Percentiles rank a stretch among this genome's conserved stretches.
phyloP scores from a whole-genome alignment of 2,329 filamentous ascomycete genomes.

The Akanthomyces muscarius region DNA sequence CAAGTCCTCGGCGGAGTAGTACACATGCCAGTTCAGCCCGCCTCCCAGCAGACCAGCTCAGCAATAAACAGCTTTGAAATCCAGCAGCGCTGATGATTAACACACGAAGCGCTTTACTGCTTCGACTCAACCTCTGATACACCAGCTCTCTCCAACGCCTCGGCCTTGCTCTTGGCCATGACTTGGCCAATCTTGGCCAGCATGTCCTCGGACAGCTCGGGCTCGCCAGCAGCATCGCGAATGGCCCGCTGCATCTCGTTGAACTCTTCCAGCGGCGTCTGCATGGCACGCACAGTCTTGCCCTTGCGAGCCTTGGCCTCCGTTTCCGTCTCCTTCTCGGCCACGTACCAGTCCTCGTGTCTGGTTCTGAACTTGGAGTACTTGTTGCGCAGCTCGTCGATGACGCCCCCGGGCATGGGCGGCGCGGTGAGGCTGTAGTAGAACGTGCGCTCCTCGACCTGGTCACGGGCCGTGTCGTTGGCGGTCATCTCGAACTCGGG shows the following conservation, averaged over 20 bases:
- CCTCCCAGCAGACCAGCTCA: background rate
- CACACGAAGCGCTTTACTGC: slow-evolving; percentile 8
- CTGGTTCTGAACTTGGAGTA: slow-evolving; percentile 78
- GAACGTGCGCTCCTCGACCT: slow-evolving; percentile 72
- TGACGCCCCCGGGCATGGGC: slow-evolving; percentile 73
- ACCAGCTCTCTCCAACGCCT: slow-evolving; percentile 36
- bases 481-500: slow-evolving; percentile 51
- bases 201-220: slow-evolving; percentile 54
- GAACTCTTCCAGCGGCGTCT: slow-evolving; percentile 56
- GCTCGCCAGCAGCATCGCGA: slow-evolving; percentile 51
- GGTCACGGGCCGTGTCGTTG: slow-evolving; percentile 70
- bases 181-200: slow-evolving; percentile 59
- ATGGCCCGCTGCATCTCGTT: slow-evolving; percentile 51
- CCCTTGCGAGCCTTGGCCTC: slow-evolving; percentile 35
- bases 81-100: background rate
- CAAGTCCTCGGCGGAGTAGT: slow-evolving; percentile 11
- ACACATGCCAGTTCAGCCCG: slow-evolving; percentile 1
- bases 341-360: slow-evolving; percentile 71
- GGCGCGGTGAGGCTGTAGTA: slow-evolving; percentile 70
- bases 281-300: slow-evolving; percentile 37
- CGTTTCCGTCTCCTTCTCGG: slow-evolving; percentile 58
- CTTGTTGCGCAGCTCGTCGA: slow-evolving; percentile 81
- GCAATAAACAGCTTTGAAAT: background rate
- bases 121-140: slow-evolving; percentile 29
- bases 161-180: slow-evolving; percentile 51